phyloP scores from a whole-genome alignment of 768 basidiomycete species.

The Trametes cubensis region DNA sequence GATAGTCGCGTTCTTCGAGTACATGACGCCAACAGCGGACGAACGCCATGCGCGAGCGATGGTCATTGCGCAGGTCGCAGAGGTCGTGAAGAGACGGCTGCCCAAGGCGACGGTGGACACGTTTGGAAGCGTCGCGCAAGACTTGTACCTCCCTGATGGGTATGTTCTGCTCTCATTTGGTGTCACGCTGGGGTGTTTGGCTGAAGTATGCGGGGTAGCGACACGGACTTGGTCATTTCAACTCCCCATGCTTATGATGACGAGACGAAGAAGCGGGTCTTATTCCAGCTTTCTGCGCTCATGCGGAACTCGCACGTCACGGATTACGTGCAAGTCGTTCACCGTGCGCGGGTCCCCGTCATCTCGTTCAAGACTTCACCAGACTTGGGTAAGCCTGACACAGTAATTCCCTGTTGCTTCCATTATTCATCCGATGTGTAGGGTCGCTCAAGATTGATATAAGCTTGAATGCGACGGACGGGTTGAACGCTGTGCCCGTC shows the following conservation, averaged over 20 bases:
- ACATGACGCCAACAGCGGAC: conserved; percentile 53
- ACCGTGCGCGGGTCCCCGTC: conserved; percentile 62
- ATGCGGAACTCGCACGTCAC: conserved; percentile 51
- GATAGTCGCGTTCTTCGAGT: conserved; percentile 57
- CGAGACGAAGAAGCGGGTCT: conserved; percentile 41
- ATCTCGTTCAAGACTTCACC: conserved; percentile 56
- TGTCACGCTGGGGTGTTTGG: not conserved
- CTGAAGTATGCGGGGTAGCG: conserved; percentile 41
- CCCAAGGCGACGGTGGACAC: conserved; percentile 49
- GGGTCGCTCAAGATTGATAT: conserved; percentile 67
- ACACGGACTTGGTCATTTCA: conserved; percentile 61
- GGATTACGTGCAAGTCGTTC: conserved; percentile 46
- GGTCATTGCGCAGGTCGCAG: conserved; percentile 50
- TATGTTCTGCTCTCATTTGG: conserved; percentile 33
- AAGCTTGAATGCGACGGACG: conserved; percentile 63
- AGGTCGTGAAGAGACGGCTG: conserved; percentile 49
- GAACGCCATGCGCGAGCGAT: conserved; percentile 51
- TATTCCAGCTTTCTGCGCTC: conserved; percentile 51
- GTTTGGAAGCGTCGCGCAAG: conserved; percentile 65
- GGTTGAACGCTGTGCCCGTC: conserved; percentile 52
- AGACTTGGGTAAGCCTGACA: conserved; percentile 38
- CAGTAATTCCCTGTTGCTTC: not conserved
- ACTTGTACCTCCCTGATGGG: conserved; percentile 64
- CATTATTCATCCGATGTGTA: conserved; percentile 26
- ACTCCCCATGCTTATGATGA: conserved; percentile 37